Percentiles rank a stretch among this genome's conserved stretches.
Conservation (phyloP, 148 eudicot species). For the Fallopia convolvulus region DNA sequence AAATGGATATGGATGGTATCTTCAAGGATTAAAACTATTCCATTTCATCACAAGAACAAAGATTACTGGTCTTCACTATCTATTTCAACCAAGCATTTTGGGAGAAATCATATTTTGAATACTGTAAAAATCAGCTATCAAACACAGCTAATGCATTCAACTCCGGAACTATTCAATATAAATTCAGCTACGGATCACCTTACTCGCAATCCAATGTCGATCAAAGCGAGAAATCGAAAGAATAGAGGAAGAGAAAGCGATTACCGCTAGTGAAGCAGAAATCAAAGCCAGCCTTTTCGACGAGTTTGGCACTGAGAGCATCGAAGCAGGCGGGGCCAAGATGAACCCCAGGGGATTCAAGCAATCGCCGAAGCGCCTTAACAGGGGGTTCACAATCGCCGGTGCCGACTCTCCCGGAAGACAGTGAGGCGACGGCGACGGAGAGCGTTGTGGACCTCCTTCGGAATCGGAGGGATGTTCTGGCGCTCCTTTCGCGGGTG, state of each 20-base stretch:
- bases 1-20: neutral
- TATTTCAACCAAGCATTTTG: neutral
- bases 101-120: neutral
- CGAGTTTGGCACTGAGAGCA: slow-evolving; percentile 84
- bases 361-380: slow-evolving; percentile 45
- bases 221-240: neutral
- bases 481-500: neutral
- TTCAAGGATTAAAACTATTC: neutral
- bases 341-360: slow-evolving; percentile 58
- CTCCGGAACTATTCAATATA: neutral
- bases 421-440: neutral
- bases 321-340: slow-evolving; percentile 96
- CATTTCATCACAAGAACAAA: neutral
- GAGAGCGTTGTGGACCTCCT: neutral
- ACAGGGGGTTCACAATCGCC: slow-evolving; percentile 25
- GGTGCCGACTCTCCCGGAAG: neutral
- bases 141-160: neutral
- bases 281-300: slow-evolving; percentile 59
- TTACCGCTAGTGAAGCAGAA: slow-evolving; percentile 83
- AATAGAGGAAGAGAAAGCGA: neutral
- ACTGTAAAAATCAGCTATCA: neutral
- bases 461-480: slow-evolving; percentile 2
- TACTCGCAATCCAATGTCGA: neutral
- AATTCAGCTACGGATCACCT: neutral
- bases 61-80: neutral